Evolutionary conservation across 2,329 filamentous ascomycete genomes (phyloP).

Genomic region (Aspergillus alliaceus): DNA sequence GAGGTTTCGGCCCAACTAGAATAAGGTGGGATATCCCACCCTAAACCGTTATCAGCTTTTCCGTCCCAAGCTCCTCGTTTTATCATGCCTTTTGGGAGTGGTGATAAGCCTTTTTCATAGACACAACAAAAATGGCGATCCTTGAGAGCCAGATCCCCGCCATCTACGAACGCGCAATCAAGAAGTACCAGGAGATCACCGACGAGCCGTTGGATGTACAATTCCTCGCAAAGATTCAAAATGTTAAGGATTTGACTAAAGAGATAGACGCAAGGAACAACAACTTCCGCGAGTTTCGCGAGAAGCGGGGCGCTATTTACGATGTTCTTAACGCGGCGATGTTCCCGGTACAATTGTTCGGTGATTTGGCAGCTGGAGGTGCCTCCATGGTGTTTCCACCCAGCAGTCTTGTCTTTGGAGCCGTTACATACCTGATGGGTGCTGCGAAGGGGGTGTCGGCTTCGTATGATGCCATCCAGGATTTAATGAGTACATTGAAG

Average conservation of each 20-base stretch:
- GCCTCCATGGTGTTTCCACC: conserved; percentile 12
- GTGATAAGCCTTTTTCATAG: neutral
- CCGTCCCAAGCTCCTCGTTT: neutral
- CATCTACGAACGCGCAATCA: conserved; percentile 7
- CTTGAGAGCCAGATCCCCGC: conserved; percentile 5
- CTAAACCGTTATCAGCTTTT: neutral
- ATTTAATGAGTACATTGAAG: conserved; percentile 41
- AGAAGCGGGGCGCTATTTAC: conserved; percentile 11
- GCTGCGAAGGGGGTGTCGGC: conserved; percentile 49
- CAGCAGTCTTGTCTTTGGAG: conserved; percentile 33
- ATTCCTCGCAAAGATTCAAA: conserved; percentile 5
- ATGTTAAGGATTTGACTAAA: conserved; percentile 6
- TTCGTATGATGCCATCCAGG: conserved; percentile 48
- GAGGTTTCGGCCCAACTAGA: neutral
- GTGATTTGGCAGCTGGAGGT: conserved; percentile 9
- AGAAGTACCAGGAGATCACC: conserved; percentile 10
- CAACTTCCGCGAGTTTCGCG: conserved; percentile 10
- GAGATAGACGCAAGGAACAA: conserved; percentile 11
- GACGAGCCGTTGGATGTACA: conserved; percentile 4
- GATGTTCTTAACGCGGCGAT: conserved; percentile 5
- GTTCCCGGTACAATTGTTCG: conserved; percentile 11
- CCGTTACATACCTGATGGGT: conserved; percentile 45
- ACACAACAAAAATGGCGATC: neutral
- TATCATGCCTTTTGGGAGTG: neutral
- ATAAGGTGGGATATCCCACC: neutral